These are phyloP conservation scores for Boletus insuetus DNA, from an alignment of 768 basidiomycete genomes.

Conservation along the genomic window DNA sequence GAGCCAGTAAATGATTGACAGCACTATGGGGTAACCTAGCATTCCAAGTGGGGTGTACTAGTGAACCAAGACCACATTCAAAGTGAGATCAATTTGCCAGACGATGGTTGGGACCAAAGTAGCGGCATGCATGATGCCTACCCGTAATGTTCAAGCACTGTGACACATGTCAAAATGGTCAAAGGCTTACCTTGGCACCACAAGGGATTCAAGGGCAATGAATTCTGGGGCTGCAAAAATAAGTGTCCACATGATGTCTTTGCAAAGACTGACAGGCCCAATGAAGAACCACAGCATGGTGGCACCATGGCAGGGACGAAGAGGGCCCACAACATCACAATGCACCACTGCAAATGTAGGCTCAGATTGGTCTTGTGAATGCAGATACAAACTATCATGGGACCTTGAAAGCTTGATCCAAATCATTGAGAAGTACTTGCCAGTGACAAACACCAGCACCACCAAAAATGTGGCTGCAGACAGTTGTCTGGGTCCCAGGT, in stretches of 20 bases:
- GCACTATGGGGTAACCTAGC: conserved; percentile 62
- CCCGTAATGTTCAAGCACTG: neutral
- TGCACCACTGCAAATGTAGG: conserved; percentile 67
- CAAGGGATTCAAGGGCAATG: conserved; percentile 71
- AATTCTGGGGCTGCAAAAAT: conserved; percentile 68
- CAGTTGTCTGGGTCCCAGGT: conserved; percentile 65
- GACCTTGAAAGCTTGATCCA: conserved; percentile 40
- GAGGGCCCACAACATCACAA: conserved; percentile 60
- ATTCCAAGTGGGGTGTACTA: conserved; percentile 60
- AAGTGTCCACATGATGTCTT: conserved; percentile 63
- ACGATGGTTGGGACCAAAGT: conserved; percentile 59
- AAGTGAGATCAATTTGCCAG: conserved; percentile 60
- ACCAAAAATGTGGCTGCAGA: conserved; percentile 70
- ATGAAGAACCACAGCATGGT: conserved; percentile 61
- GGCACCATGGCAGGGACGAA: conserved; percentile 65
- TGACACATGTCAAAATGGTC: neutral
- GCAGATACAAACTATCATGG: conserved; percentile 40
- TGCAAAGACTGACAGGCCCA: conserved; percentile 55
- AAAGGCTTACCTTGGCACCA: conserved; percentile 64
- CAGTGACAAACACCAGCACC: conserved; percentile 79
- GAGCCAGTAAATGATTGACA: conserved; percentile 69
- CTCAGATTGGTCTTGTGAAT: conserved; percentile 60
- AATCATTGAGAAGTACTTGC: conserved; percentile 44
- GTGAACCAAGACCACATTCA: conserved; percentile 64
- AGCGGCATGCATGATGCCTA: conserved; percentile 74